Evolutionary conservation across 768 basidiomycete species (phyloP).

Genomic region (Piloderma croceum): DNA sequence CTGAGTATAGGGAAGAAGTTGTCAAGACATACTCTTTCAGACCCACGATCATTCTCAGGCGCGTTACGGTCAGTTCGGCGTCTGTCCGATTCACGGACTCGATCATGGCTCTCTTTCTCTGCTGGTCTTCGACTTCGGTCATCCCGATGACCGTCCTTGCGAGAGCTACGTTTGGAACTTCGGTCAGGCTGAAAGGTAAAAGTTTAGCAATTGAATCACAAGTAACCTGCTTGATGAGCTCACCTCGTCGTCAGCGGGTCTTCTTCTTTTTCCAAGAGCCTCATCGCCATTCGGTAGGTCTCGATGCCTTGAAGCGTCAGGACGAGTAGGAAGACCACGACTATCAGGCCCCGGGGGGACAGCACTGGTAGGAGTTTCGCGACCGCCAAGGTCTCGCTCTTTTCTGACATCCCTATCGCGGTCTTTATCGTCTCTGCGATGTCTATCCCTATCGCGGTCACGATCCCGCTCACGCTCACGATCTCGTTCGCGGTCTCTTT

Average conservation of each 20-base stretch:
- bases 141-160: constrained; percentile 73
- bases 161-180: constrained; percentile 72
- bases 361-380: constrained; percentile 28
- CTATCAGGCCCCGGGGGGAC: constrained; percentile 40
- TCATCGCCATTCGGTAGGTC: constrained; percentile 49
- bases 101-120: constrained; percentile 67
- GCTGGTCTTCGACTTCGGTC: constrained; percentile 60
- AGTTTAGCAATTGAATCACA: constrained; percentile 3
- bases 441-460: constrained; percentile 35
- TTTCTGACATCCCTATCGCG: constrained; percentile 51
- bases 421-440: constrained; percentile 34
- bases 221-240: constrained; percentile 21
- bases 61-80: constrained; percentile 59
- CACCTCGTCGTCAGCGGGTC: constrained; percentile 71
- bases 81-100: constrained; percentile 61
- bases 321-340: constrained; percentile 50
- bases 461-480: constrained; percentile 34
- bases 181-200: constrained; percentile 52
- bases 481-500: constrained; percentile 34
- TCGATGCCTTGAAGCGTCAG: constrained; percentile 55
- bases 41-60: constrained; percentile 43
- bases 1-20: constrained; percentile 1
- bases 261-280: constrained; percentile 64
- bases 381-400: constrained; percentile 51
- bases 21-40: constrained; percentile 34